phyloP scores from a whole-genome alignment of 2,329 filamentous ascomycete species.

The Fusarium sp. region DNA sequence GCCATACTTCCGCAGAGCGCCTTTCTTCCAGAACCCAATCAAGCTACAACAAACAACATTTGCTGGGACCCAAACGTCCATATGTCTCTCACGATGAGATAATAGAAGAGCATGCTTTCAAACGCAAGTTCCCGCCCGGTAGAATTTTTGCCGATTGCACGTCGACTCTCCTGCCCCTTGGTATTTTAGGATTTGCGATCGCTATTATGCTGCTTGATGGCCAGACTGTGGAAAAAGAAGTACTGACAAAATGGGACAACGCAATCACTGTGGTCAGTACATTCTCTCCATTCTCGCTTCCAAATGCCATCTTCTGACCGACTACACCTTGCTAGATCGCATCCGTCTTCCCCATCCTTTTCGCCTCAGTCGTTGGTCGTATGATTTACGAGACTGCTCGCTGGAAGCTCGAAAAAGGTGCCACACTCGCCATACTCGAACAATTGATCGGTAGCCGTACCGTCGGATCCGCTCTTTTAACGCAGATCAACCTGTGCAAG shows the following conservation, averaged over 20 bases:
- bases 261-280: conserved; percentile 4
- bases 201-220: conserved; percentile 6
- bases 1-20: too few relatives aligned
- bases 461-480: conserved; percentile 14
- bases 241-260: not conserved
- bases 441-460: conserved; percentile 34
- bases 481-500: conserved; percentile 11
- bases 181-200: not conserved
- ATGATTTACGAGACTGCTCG: conserved; percentile 15
- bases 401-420: conserved; percentile 28
- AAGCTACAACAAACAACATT: too few relatives aligned
- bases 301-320: not conserved
- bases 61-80: too few relatives aligned
- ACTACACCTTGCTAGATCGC: not conserved
- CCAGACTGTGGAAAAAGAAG: not conserved
- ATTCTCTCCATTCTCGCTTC: not conserved
- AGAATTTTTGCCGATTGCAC: conserved; percentile 6
- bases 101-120: too few relatives aligned
- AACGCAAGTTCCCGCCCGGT: not conserved
- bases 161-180: not conserved
- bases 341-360: conserved; percentile 31
- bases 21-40: too few relatives aligned
- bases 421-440: conserved; percentile 11
- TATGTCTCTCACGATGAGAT: too few relatives aligned
- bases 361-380: conserved; percentile 28